Evolutionary conservation across 345 rosid species (phyloP), one percentile per base, ranked within the genome.

Genomic region (Aethionema arabicum): DNA sequence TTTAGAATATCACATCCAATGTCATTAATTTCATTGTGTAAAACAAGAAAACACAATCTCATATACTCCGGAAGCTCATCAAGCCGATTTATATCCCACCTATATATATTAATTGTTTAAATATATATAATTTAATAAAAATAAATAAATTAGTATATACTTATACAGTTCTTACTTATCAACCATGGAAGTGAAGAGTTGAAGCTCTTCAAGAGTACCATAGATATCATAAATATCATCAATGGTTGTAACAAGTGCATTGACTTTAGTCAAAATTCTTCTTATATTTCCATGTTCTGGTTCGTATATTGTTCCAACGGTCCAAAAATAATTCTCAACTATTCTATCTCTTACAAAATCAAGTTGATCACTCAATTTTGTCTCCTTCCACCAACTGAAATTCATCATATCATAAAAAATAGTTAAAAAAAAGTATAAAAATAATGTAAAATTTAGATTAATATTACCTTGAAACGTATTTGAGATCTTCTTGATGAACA

Each of bases 141-240:
- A 54, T 5, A 14, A 38, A 9, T 12, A n/a, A 4, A 7, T 54
- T 3, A 80, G 43, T 10, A 7, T 7, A 31, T 4, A 33, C n/a
- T 0, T 10, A 15, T 27, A 21, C 1, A 12, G 11, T 43, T 3
- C 49, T 47, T 59, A 80, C 82, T 65, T 65, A 4, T 78, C 66
- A 54, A 76, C 74, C 4, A 64, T 45, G 7, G 55, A 10, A 1
- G 80, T 76, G 43, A 78, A 66, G 38, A 67, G 46, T 14, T 58
- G 56, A 14, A 80, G 85, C 46, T 80, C 82, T 55, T 73, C 69
- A 37, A 38, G 10, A 6, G 82, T 73, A 5, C 77, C 85, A 54
- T 67, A 63, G 0, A 9, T 16, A 67, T 78, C 82, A 27, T 78
- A 76, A 0, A 42, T 76, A 13, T 78, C 85, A 27, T 80, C 84